Conservation (phyloP, 2,329 filamentous ascomycete genomes). For the Pestalotiopsis sp. region DNA sequence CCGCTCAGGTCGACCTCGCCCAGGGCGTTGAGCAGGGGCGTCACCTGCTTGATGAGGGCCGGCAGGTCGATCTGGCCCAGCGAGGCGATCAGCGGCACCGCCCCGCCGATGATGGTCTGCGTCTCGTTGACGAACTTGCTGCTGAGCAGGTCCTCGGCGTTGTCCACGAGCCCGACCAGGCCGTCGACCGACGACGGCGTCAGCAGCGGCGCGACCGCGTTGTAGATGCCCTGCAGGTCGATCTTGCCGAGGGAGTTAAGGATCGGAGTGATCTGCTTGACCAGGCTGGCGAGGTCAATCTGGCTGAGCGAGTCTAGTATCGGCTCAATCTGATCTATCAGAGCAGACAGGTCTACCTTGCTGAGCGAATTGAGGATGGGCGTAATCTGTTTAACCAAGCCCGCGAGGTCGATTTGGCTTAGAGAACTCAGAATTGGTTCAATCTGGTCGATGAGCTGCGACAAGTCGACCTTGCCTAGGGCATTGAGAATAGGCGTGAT, state of each 20-base stretch:
- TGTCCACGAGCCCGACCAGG: conserved; percentile 37
- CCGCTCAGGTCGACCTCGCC: conserved; percentile 36
- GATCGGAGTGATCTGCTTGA: conserved; percentile 36
- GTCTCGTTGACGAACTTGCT: conserved; percentile 43
- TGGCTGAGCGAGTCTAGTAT: conserved; percentile 33
- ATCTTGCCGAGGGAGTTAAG: conserved; percentile 33
- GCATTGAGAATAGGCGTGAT: conserved; percentile 35
- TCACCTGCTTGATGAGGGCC: conserved; percentile 36
- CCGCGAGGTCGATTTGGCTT: conserved; percentile 33
- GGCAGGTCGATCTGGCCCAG: conserved; percentile 40
- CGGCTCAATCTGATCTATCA: conserved; percentile 34
- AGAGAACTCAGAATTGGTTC: conserved; percentile 21
- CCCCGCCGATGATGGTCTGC: conserved; percentile 30
- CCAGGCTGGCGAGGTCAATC: conserved; percentile 37
- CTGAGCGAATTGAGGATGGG: conserved; percentile 34
- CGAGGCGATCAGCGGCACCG: conserved; percentile 37
- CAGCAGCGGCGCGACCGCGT: conserved; percentile 36
- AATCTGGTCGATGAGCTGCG: conserved; percentile 26
- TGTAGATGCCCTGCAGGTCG: conserved; percentile 27
- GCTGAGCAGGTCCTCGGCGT: conserved; percentile 41
- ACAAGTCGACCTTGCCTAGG: conserved; percentile 33
- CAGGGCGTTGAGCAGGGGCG: conserved; percentile 38
- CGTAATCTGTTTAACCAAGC: conserved; percentile 35
- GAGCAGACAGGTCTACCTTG: conserved; percentile 31
- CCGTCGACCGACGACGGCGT: conserved; percentile 36